Conservation (phyloP, 2,329 filamentous ascomycete species). For the Botrytis paeoniae region DNA sequence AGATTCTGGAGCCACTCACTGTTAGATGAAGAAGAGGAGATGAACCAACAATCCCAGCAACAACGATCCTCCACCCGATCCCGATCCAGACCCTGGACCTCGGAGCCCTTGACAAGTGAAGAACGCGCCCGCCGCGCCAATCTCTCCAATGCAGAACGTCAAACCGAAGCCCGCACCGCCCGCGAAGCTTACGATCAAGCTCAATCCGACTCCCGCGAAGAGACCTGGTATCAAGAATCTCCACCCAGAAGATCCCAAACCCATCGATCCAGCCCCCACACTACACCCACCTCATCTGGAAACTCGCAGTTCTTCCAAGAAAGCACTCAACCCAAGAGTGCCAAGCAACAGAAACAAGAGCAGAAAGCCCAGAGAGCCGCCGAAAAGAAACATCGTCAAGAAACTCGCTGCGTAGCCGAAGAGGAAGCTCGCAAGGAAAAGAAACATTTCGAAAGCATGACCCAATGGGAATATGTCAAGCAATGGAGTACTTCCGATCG, state of each 20-base stretch:
- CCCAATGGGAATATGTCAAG: neutral
- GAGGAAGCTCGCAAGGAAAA: neutral
- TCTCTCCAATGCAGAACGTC: neutral
- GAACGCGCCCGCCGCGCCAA: neutral
- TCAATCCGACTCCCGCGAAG: neutral
- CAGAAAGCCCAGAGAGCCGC: neutral
- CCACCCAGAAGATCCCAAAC: no score
- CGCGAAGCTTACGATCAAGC: neutral
- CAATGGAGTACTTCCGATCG: neutral
- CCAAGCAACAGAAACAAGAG: neutral
- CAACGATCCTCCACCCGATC: no score
- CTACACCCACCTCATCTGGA: rapidly evolving
- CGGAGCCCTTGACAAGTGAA: neutral
- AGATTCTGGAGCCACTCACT: neutral
- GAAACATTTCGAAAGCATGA: neutral
- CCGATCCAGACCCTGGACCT: neutral
- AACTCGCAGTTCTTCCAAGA: neutral
- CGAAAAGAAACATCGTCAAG: neutral
- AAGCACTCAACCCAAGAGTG: neutral
- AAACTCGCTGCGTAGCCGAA: neutral
- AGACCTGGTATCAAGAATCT: neutral
- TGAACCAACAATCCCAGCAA: neutral
- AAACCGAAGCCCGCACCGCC: neutral
- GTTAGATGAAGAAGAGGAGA: neutral
- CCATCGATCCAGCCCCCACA: neutral